phyloP scores from a whole-genome alignment of 768 basidiomycete genomes.

The Tulasnella sp. region DNA sequence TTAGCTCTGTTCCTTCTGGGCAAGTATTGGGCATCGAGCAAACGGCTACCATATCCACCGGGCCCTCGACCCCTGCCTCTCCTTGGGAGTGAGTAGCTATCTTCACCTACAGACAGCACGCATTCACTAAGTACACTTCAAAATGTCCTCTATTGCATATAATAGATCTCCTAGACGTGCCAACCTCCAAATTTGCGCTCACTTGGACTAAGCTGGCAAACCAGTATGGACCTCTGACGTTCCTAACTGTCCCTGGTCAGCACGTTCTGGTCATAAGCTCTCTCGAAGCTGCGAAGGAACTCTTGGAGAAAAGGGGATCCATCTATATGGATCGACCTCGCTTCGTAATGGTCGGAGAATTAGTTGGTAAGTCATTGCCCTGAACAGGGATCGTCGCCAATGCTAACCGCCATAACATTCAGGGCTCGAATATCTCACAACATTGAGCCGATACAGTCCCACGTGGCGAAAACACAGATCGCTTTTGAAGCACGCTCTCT shows the following conservation, averaged over 20 bases:
- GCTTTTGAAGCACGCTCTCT: not conserved
- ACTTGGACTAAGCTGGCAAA: conserved; percentile 7
- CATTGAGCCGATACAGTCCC: not conserved
- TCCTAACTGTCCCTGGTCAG: conserved; percentile 8
- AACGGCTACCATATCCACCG: not conserved
- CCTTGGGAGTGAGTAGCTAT: not conserved
- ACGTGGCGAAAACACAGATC: not conserved
- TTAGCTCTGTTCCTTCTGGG: not conserved
- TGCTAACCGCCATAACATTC: not conserved
- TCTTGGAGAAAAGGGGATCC: conserved; percentile 21
- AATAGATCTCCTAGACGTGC: conserved; percentile 24
- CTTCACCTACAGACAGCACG: not conserved
- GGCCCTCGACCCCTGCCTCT: not conserved
- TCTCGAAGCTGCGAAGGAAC: conserved; percentile 19
- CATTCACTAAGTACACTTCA: not conserved
- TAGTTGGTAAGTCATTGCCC: not conserved
- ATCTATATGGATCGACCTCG: conserved; percentile 23
- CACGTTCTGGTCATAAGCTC: conserved; percentile 14
- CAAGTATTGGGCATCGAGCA: not conserved
- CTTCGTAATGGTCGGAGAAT: not conserved
- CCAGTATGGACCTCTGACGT: conserved; percentile 7
- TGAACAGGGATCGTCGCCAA: not conserved
- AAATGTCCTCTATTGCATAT: not conserved
- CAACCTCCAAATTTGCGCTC: not conserved
- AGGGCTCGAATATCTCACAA: not conserved